Percentiles rank a stretch among this genome's conserved stretches.
phyloP scores from a whole-genome alignment of 768 basidiomycete genomes.

The Tylopilus intermedius region DNA sequence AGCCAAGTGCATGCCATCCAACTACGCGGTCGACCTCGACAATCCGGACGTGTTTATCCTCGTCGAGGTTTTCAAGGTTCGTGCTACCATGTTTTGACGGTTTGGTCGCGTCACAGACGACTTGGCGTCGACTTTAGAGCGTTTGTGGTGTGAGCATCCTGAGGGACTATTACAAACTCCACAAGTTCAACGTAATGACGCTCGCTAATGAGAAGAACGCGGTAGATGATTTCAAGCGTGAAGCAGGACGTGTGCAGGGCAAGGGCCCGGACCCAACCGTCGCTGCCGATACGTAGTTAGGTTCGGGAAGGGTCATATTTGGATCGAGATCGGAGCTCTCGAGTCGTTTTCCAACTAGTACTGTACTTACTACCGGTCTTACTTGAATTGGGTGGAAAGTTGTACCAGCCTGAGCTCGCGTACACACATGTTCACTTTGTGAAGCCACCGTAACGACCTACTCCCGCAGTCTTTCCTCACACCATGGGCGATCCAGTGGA shows the following conservation, averaged over 20 bases:
- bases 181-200: constrained; percentile 78
- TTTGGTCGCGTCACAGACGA: not conserved
- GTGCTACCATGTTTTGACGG: not conserved
- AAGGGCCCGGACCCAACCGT: constrained; percentile 5
- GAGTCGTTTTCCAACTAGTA: too few relatives aligned
- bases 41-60: constrained; percentile 70
- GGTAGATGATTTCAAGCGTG: constrained; percentile 30
- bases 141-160: constrained; percentile 74
- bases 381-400: constrained; percentile 8
- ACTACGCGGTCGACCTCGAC: constrained; percentile 62
- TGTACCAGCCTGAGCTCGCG: too few relatives aligned
- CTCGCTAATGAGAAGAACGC: constrained; percentile 51
- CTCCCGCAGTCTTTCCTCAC: not conserved
- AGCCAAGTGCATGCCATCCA: constrained; percentile 64
- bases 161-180: constrained; percentile 61
- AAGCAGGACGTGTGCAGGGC: constrained; percentile 30
- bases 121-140: constrained; percentile 40
- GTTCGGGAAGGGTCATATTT: not conserved
- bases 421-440: not conserved
- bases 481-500: constrained; percentile 76
- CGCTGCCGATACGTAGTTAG: not conserved
- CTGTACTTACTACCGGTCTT: not conserved
- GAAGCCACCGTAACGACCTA: not conserved
- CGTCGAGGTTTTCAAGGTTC: constrained; percentile 80
- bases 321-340: not conserved